Conservation (phyloP, 768 basidiomycete species). For the Amyloporia xantha region DNA sequence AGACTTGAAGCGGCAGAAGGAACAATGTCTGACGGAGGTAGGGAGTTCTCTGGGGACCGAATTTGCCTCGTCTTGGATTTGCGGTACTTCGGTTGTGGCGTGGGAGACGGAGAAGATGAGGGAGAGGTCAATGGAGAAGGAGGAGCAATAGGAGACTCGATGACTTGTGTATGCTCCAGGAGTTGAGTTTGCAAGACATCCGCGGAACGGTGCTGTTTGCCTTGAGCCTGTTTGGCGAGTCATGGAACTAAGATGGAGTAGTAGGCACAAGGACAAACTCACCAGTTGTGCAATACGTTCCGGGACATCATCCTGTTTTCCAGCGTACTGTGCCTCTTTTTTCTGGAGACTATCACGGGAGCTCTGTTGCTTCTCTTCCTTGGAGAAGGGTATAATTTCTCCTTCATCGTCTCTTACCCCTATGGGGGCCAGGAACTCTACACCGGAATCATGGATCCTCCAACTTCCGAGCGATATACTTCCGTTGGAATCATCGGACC, state of each 20-base stretch:
- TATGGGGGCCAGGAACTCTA: constrained; percentile 34
- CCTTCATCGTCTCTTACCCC: constrained; percentile 56
- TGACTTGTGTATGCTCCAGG: constrained; percentile 29
- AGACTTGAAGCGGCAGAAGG: constrained; percentile 5
- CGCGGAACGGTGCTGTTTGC: background rate
- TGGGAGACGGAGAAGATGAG: constrained; percentile 7
- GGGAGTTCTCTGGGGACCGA: background rate
- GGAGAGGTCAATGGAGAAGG: background rate
- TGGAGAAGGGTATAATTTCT: constrained; percentile 37
- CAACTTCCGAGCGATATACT: background rate
- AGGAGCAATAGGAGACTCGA: constrained; percentile 15
- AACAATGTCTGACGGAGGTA: constrained; percentile 21
- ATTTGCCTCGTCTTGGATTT: background rate
- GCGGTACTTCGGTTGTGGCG: constrained; percentile 1
- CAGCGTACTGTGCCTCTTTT: constrained; percentile 42
- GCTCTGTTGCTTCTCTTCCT: constrained; percentile 19
- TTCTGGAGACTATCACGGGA: background rate
- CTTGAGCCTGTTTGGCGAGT: background rate
- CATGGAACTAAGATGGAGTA: background rate
- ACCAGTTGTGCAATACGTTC: constrained; percentile 53
- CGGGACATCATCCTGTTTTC: constrained; percentile 45
- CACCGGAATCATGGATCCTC: background rate
- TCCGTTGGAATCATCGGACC: background rate
- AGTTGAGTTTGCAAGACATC: constrained; percentile 37
- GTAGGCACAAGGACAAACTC: constrained; percentile 10